phyloP scores from a whole-genome alignment of 352 stramenopile genomes.

The Phytophthora cactorum region DNA sequence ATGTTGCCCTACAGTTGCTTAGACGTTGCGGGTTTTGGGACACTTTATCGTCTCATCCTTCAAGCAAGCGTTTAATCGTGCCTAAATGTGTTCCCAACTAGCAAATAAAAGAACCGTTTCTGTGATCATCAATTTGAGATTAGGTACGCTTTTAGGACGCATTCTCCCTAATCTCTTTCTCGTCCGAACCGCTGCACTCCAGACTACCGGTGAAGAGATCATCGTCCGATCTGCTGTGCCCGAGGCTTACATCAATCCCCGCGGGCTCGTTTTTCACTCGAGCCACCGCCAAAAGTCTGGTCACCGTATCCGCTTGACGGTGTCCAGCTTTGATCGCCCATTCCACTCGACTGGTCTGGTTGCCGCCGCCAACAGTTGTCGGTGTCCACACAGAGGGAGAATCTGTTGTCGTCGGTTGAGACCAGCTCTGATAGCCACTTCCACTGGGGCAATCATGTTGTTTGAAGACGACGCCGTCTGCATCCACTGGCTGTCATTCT shows the following conservation, averaged over 20 bases:
- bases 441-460: background rate
- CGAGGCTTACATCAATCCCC: conserved; percentile 5
- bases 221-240: conserved; percentile 28
- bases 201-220: conserved; percentile 12
- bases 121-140: too few relatives aligned
- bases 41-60: too few relatives aligned
- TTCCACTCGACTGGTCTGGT: background rate
- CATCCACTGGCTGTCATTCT: background rate
- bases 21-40: too few relatives aligned
- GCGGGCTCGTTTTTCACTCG: background rate
- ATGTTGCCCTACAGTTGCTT: too few relatives aligned
- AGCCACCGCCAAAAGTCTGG: too few relatives aligned
- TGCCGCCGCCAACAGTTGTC: background rate
- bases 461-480: background rate
- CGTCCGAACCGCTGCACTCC: conserved; percentile 23
- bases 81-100: too few relatives aligned
- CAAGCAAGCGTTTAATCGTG: too few relatives aligned
- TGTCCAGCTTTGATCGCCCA: background rate
- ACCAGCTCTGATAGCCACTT: background rate
- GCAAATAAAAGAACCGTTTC: too few relatives aligned
- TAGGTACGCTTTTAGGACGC: too few relatives aligned
- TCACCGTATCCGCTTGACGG: too few relatives aligned
- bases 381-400: background rate
- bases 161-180: background rate
- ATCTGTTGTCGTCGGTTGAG: background rate